These are phyloP conservation scores for Rutstroemia sp. DNA, from an alignment of 2,329 filamentous ascomycete species.

Conservation along the genomic window DNA sequence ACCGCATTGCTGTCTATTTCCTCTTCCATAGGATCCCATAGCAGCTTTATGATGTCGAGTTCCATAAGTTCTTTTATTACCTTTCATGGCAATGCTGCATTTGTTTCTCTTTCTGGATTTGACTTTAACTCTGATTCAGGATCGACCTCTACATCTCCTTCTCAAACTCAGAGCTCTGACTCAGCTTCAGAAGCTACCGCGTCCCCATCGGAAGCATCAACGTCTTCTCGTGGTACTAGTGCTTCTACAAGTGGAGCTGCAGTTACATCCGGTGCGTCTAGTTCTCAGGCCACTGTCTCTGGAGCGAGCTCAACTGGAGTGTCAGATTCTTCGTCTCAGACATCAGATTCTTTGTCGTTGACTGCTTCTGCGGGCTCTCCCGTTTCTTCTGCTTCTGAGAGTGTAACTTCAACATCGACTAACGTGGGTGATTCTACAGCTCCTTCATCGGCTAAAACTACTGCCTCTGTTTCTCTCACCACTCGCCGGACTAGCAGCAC, in stretches of 20 bases:
- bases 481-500: not conserved
- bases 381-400: slow-evolving; percentile 6
- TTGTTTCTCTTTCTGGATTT: slow-evolving; percentile 6
- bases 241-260: slow-evolving; percentile 8
- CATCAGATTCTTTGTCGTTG: slow-evolving; percentile 12
- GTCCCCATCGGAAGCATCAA: not conserved
- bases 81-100: not conserved
- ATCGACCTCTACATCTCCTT: slow-evolving; percentile 1
- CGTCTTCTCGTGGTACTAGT: not conserved
- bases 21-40: not conserved
- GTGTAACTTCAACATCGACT: slow-evolving; percentile 12
- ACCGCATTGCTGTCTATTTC: not conserved
- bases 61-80: not conserved
- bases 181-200: slow-evolving; percentile 3
- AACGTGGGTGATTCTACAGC: slow-evolving; percentile 7
- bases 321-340: slow-evolving; percentile 15
- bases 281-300: slow-evolving; percentile 12
- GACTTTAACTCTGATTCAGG: slow-evolving; percentile 13
- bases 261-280: not conserved
- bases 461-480: not conserved
- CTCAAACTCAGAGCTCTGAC: slow-evolving; percentile 1
- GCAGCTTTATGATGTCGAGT: not conserved
- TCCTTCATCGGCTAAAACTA: slow-evolving; percentile 9
- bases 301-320: slow-evolving; percentile 9
- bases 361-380: slow-evolving; percentile 11